These are phyloP conservation scores for Ascoidea asiatica DNA, from an alignment of 805 yeast genomes.

Conservation along the genomic window DNA sequence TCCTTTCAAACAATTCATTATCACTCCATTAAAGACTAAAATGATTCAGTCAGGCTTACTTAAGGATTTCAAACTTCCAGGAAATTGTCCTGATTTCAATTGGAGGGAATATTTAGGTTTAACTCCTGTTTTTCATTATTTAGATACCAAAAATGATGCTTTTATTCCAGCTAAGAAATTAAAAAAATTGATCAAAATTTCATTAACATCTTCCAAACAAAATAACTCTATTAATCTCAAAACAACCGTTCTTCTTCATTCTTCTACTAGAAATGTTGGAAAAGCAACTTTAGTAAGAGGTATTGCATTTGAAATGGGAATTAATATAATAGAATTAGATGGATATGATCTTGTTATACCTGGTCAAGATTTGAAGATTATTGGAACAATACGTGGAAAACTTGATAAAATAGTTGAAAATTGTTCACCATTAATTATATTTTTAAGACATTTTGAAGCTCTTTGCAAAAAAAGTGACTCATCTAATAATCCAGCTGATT, in stretches of 20 bases:
- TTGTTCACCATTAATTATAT: slow-evolving; percentile 36
- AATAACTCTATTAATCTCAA: slow-evolving; percentile 25
- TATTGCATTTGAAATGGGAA: slow-evolving; percentile 44
- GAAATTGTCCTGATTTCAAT: slow-evolving; percentile 12
- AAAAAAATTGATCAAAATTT: slow-evolving; percentile 39
- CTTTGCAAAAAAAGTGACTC: slow-evolving; percentile 29
- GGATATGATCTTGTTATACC: slow-evolving; percentile 52
- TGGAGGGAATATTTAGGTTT: slow-evolving; percentile 37
- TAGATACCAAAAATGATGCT: neutral
- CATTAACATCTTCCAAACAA: slow-evolving; percentile 19
- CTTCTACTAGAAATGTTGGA: slow-evolving; percentile 68
- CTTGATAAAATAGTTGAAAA: slow-evolving; percentile 46
- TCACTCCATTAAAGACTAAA: slow-evolving; percentile 57
- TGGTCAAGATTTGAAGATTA: slow-evolving; percentile 63
- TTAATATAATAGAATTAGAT: slow-evolving; percentile 56
- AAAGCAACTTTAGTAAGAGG: slow-evolving; percentile 51
- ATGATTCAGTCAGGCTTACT: slow-evolving; percentile 56
- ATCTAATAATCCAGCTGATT: slow-evolving; percentile 40
- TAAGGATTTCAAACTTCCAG: slow-evolving; percentile 21
- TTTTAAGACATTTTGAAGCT: slow-evolving; percentile 62
- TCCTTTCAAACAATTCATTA: slow-evolving; percentile 45
- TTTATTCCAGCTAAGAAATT: slow-evolving; percentile 40
- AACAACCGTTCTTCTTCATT: slow-evolving; percentile 53
- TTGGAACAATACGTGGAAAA: slow-evolving; percentile 67
- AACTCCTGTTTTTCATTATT: slow-evolving; percentile 25